A percentile compares a stretch with the other conserved stretches of the same genome.
Evolutionary conservation across 306 rosid species (phyloP).

Genomic region (Crataegus laevigata): DNA sequence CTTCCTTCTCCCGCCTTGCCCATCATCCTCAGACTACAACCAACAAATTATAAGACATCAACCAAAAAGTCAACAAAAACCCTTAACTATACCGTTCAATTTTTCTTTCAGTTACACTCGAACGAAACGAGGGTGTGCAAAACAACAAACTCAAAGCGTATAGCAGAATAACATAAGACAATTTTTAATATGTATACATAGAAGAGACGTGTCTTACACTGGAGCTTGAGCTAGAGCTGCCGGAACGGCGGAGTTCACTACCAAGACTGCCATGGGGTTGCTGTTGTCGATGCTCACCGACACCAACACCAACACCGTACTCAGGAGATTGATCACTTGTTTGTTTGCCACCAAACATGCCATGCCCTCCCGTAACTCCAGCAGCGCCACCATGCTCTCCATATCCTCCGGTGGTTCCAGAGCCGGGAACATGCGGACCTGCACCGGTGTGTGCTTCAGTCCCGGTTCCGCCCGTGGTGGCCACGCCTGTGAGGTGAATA

Average conservation of each 20-base stretch:
- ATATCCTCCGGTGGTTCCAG: neutral
- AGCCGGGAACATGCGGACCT: neutral
- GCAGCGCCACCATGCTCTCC: neutral
- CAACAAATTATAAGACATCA: neutral
- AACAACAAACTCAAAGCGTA: neutral
- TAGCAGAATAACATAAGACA: neutral
- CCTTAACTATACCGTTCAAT: no score
- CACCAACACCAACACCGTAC: neutral
- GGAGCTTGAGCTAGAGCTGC: slow-evolving; percentile 48
- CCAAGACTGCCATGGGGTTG: neutral
- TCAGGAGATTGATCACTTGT: neutral
- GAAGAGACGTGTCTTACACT: slow-evolving; percentile 23
- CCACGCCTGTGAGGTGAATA: slow-evolving; percentile 55
- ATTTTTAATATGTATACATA: neutral
- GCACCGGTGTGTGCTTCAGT: neutral
- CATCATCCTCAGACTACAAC: slow-evolving; percentile 41
- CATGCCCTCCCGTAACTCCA: neutral
- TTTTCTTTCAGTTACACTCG: neutral
- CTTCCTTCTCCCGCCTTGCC: slow-evolving; percentile 52
- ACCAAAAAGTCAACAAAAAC: neutral
- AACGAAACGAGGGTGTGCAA: neutral
- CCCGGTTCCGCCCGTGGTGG: slow-evolving; percentile 16
- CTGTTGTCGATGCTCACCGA: neutral
- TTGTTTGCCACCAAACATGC: neutral
- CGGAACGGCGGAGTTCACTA: slow-evolving; percentile 31